Conservation (phyloP, 2,329 filamentous ascomycete genomes). For the Lecanicillium sp. region DNA sequence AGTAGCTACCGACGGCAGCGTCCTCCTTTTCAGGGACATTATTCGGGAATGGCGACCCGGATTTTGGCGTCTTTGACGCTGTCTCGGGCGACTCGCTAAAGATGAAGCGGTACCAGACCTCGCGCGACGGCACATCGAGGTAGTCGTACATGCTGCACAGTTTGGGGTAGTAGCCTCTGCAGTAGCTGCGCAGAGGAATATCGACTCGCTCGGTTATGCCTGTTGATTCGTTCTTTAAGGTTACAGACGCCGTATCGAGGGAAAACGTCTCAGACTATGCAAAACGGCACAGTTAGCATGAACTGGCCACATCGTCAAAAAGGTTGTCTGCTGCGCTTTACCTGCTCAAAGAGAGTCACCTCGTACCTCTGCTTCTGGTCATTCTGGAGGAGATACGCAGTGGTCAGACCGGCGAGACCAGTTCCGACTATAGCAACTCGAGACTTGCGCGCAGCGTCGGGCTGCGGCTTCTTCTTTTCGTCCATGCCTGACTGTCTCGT, state of each 20-base stretch:
- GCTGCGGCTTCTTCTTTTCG: no score
- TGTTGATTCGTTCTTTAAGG: constrained; percentile 22
- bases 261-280: constrained; percentile 23
- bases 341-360: constrained; percentile 30
- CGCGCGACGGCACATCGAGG: constrained; percentile 39
- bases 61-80: not conserved
- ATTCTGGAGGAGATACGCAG: constrained; percentile 24
- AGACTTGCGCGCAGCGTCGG: not conserved
- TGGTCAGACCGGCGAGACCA: constrained; percentile 27
- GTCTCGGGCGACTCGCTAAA: constrained; percentile 34
- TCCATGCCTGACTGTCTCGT: no score
- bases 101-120: constrained; percentile 43
- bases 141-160: constrained; percentile 48
- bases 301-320: not conserved
- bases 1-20: constrained; percentile 28
- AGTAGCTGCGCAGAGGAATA: constrained; percentile 28
- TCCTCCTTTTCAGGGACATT: not conserved
- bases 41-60: not conserved
- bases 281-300: not conserved
- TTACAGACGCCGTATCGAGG: constrained; percentile 29
- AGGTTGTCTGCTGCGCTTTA: constrained; percentile 8
- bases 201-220: constrained; percentile 26
- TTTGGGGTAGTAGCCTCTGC: constrained; percentile 42
- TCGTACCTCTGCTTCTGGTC: constrained; percentile 21
- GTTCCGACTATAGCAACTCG: constrained; percentile 28